phyloP scores from a whole-genome alignment of 768 basidiomycete genomes.

The Amanita pallidorosea region DNA sequence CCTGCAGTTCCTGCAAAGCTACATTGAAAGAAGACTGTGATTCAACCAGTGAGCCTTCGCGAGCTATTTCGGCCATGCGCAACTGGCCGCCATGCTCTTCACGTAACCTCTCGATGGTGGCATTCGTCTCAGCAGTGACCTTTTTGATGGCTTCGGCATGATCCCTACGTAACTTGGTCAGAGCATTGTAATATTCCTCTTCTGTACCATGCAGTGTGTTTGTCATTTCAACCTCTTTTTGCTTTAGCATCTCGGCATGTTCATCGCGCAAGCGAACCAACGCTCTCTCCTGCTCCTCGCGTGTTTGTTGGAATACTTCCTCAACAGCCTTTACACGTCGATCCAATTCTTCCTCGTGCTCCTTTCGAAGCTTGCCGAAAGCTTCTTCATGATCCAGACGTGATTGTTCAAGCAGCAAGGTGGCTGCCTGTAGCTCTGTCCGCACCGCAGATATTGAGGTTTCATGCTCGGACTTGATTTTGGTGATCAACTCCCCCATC shows the following conservation, averaged over 20 bases:
- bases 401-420: conserved; percentile 30
- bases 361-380: conserved; percentile 43
- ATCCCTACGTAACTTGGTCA: conserved; percentile 66
- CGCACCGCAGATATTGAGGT: conserved; percentile 25
- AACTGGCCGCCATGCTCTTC: conserved; percentile 71
- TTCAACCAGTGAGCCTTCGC: conserved; percentile 64
- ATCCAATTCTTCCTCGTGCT: conserved; percentile 45
- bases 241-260: conserved; percentile 45
- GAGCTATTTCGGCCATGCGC: conserved; percentile 64
- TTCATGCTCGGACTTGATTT: conserved; percentile 41
- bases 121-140: conserved; percentile 48
- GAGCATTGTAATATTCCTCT: conserved; percentile 73
- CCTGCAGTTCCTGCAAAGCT: conserved; percentile 56
- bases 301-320: conserved; percentile 32
- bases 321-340: conserved; percentile 45
- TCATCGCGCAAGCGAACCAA: conserved; percentile 38
- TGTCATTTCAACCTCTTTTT: conserved; percentile 49
- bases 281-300: conserved; percentile 43
- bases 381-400: conserved; percentile 49
- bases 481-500: conserved; percentile 36
- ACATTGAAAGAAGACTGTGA: conserved; percentile 57
- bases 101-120: conserved; percentile 56
- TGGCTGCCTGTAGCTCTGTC: conserved; percentile 32
- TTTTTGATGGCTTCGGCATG: conserved; percentile 57
- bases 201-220: conserved; percentile 56